Evolutionary conservation across 1,139 yeast species (phyloP), one percentile per base, ranked within the genome.

Genomic region (Hyphopichia fennica): DNA sequence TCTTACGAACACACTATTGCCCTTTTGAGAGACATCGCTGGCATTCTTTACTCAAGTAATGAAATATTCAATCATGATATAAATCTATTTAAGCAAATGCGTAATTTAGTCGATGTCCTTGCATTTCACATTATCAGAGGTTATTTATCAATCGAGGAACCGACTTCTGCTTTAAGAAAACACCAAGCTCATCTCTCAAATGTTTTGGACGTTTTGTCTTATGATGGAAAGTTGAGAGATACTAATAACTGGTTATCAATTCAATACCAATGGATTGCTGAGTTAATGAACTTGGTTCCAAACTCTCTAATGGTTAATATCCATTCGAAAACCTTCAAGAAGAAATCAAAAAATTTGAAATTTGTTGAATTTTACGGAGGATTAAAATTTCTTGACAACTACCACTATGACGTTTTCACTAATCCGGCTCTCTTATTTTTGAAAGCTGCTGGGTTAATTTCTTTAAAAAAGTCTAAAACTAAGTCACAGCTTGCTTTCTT

Each of bases 41-140:
- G 19, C 2, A 42, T 38, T 34, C 54, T 49, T 37, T 39, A 43
- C 4, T 56, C 52, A 28, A 56, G 50, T 25, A 46, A 40, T 35
- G 41, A 51, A 23, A 48, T 52, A 3, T 56, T 65, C 0, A 47
- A 44, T 2, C 74, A 67, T 44, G 77, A 73, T 44, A 35, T 48
- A 9, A 46, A 48, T 13, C 44, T 71, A 3, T 65, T 62, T 38
- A 34, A 16, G 1, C 73, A 70, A 42, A 53, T 75, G 8, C 59
- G 88, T 35, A 56, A 56, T 13, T 60, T 84, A 37, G 59, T 85
- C 10, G 96, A 88, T 56, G 57, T 77, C 2, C 57, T 79, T 8
- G 84, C 86, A 0, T 71, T 84, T 43, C 87, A 84, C 50, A 80
- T 86, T 13, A 79, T 80, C 3, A 72, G 87, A 47, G 70, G 82